These are phyloP conservation scores for Vigna angularis DNA, from an alignment of 306 rosid genomes.

Conservation along the genomic window DNA sequence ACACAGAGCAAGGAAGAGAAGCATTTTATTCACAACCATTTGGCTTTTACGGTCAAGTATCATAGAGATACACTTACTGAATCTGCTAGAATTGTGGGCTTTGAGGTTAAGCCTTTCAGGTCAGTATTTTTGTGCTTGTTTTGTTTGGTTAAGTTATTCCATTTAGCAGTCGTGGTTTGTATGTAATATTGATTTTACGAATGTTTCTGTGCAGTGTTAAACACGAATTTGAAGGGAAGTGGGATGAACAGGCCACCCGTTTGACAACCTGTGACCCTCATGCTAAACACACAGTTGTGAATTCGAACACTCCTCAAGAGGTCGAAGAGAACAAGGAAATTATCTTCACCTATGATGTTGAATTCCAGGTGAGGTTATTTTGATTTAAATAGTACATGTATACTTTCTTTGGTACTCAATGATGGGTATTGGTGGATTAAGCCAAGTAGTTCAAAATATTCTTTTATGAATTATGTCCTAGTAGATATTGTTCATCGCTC, in stretches of 20 bases:
- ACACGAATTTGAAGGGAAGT: conserved; percentile 91
- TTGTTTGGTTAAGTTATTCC: conserved; percentile 12
- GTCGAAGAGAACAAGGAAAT: conserved; percentile 87
- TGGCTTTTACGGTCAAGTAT: conserved; percentile 86
- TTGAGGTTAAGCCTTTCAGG: conserved; percentile 96
- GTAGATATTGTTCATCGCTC: conserved; percentile 17
- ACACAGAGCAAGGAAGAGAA: conserved; percentile 89
- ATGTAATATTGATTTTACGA: conserved; percentile 39
- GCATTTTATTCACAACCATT: conserved; percentile 84
- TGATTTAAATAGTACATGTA: conserved; percentile 4
- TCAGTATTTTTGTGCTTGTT: conserved; percentile 38
- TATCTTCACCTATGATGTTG: conserved; percentile 90
- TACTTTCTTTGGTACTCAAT: background rate
- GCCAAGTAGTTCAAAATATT: conserved; percentile 9
- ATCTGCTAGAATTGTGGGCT: conserved; percentile 94
- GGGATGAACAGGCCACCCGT: conserved; percentile 77
- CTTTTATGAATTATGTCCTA: conserved; percentile 6
- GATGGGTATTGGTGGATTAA: background rate
- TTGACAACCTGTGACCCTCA: conserved; percentile 95
- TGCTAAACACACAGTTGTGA: conserved; percentile 79
- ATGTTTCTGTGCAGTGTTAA: conserved; percentile 69
- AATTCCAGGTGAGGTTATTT: conserved; percentile 74
- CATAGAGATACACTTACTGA: conserved; percentile 84
- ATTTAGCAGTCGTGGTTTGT: conserved; percentile 3
- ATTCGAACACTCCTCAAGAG: conserved; percentile 92